These are phyloP conservation scores for Nemania sp. DNA, from an alignment of 2,329 filamentous ascomycete genomes.

Conservation along the genomic window DNA sequence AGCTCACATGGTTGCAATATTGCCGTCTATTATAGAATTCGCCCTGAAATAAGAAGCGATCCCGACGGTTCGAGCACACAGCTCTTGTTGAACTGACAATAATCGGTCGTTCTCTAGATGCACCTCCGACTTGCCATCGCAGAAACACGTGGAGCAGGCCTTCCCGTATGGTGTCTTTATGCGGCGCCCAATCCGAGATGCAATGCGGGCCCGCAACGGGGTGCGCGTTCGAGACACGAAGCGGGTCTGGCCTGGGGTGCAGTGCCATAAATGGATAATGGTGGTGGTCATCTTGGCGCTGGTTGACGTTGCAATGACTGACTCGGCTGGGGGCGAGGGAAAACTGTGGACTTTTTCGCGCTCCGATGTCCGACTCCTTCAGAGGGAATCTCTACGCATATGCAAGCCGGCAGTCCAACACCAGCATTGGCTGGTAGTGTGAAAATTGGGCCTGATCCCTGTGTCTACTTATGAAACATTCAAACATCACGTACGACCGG, in stretches of 20 bases:
- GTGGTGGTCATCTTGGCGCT: constrained; percentile 1
- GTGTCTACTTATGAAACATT: neutral
- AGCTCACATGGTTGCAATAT: constrained; percentile 9
- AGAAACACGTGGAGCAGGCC: constrained; percentile 5
- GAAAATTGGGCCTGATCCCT: no score
- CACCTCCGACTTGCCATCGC: constrained; percentile 12
- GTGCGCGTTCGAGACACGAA: no score
- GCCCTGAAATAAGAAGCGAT: constrained; percentile 7
- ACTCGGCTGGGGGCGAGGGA: constrained; percentile 4
- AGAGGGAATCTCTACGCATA: neutral
- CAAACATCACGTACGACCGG: neutral
- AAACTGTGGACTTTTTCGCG: constrained; percentile 13
- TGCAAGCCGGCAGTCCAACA: no score
- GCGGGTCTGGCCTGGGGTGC: neutral
- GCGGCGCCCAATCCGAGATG: no score
- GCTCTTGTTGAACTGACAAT: neutral
- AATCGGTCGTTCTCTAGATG: constrained; percentile 2
- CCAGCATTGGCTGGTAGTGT: no score
- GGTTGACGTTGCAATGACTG: constrained; percentile 3
- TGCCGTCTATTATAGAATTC: neutral
- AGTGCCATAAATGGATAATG: constrained; percentile 3
- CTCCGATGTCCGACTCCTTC: constrained; percentile 8
- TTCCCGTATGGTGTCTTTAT: neutral
- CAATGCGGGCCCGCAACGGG: constrained; percentile 1
- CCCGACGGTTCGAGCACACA: no score